Conservation (phyloP, 257 asterid species). For the Solanum paucissectum region DNA sequence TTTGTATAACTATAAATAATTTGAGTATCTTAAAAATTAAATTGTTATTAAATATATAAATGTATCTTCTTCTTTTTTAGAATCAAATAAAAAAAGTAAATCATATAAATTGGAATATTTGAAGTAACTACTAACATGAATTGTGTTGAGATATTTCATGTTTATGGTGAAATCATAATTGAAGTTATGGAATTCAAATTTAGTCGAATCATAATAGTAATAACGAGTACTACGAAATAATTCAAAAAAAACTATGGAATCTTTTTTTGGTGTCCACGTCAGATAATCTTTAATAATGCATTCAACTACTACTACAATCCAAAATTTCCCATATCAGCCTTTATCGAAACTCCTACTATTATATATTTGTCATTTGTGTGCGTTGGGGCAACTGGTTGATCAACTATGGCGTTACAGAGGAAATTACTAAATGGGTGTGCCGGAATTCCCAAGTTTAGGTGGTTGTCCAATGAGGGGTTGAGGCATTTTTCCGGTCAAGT, state of each 20-base stretch:
- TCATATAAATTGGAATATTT: no score
- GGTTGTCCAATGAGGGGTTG: background rate
- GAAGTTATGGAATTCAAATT: no score
- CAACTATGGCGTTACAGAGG: slow-evolving; percentile 8
- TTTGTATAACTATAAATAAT: no score
- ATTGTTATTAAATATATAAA: no score
- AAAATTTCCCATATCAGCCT: background rate
- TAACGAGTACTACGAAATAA: no score
- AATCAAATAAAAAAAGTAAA: no score
- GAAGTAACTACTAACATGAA: no score
- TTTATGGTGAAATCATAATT: no score
- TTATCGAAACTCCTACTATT: background rate
- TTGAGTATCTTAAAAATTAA: no score
- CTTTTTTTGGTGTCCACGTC: background rate
- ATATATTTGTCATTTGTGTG: background rate
- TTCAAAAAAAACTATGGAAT: background rate
- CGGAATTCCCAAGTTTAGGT: background rate
- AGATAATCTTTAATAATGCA: background rate
- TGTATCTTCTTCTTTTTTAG: no score
- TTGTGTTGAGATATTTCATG: no score
- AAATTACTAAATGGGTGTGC: background rate
- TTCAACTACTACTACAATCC: background rate
- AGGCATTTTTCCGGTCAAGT: background rate
- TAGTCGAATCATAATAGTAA: no score
- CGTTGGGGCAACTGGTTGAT: background rate